Conservation (phyloP, 2,329 filamentous ascomycete species). For the Colletotrichum sansevieriae region DNA sequence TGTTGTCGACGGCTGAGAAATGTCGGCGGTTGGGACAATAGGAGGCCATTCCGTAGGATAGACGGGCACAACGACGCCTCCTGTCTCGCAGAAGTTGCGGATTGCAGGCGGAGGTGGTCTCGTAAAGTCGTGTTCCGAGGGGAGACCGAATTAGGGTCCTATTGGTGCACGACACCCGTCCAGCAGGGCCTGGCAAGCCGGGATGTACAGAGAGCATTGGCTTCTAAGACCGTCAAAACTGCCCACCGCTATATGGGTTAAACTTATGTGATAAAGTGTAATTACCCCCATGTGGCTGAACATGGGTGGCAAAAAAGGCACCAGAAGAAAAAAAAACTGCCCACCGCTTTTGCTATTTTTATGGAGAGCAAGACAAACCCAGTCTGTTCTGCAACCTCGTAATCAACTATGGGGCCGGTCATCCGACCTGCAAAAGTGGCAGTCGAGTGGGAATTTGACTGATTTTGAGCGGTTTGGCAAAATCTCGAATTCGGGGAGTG, state of each 20-base stretch:
- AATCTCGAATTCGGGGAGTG: neutral
- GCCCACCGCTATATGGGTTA: neutral
- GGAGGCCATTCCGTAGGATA: neutral
- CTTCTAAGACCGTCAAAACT: slow-evolving; percentile 9
- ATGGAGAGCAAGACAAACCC: slow-evolving; percentile 34
- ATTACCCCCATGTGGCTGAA: no score
- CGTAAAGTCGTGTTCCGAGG: slow-evolving; percentile 26
- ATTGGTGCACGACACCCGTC: slow-evolving; percentile 28
- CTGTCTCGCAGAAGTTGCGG: slow-evolving; percentile 19
- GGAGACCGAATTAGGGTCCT: slow-evolving; percentile 7
- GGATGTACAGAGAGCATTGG: slow-evolving; percentile 10
- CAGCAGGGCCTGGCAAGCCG: neutral
- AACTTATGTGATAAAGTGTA: no score
- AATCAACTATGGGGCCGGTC: slow-evolving; percentile 38
- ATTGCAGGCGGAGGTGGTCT: slow-evolving; percentile 25
- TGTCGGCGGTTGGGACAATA: slow-evolving; percentile 18
- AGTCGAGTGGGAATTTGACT: slow-evolving; percentile 30
- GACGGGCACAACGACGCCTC: neutral
- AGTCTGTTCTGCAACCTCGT: slow-evolving; percentile 39
- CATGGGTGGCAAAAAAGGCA: no score
- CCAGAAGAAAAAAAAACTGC: no score
- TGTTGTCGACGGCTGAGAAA: slow-evolving; percentile 24
- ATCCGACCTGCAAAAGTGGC: slow-evolving; percentile 30
- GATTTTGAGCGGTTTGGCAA: neutral
- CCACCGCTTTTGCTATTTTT: slow-evolving; percentile 5